Conservation (phyloP, 768 basidiomycete genomes). For the Tricholoma hemisulphureum region DNA sequence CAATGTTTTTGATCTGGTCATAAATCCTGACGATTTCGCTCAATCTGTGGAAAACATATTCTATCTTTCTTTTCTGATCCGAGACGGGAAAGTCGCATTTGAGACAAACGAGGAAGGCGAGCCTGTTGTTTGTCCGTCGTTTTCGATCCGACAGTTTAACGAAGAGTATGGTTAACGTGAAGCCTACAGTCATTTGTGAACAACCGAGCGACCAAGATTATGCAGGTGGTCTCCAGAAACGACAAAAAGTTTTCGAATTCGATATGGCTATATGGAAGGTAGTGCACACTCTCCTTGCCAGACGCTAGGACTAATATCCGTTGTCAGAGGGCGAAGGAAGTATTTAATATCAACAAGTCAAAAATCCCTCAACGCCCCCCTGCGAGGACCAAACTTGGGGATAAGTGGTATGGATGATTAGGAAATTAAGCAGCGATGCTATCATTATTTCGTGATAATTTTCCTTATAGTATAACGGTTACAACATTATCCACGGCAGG, state of each 20-base stretch:
- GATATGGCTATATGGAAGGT: constrained; percentile 88
- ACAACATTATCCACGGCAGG: too few relatives aligned
- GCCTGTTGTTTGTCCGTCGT: constrained; percentile 67
- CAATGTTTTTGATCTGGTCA: constrained; percentile 83
- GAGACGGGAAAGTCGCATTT: constrained; percentile 77
- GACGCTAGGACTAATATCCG: not conserved
- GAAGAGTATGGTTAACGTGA: not conserved
- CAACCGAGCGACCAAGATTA: constrained; percentile 65
- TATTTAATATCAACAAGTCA: constrained; percentile 76
- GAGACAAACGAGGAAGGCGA: constrained; percentile 68
- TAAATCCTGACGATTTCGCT: constrained; percentile 88
- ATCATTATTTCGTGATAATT: not conserved
- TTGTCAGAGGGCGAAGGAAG: constrained; percentile 79
- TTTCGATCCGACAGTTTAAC: not conserved
- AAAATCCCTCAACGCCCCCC: constrained; percentile 73
- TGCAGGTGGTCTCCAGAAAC: constrained; percentile 60
- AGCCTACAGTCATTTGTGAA: constrained; percentile 55
- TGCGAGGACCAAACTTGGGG: constrained; percentile 53
- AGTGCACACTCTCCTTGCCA: constrained; percentile 14
- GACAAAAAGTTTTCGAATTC: constrained; percentile 89
- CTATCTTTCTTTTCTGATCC: constrained; percentile 89
- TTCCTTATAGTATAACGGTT: too few relatives aligned
- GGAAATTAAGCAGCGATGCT: too few relatives aligned
- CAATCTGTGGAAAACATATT: constrained; percentile 98
- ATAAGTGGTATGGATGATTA: constrained; percentile 70